Percentiles rank a stretch among this genome's conserved stretches.
Evolutionary conservation across 495 filamentous ascomycete genomes (phyloP).

Genomic region (Tricharina praecox): DNA sequence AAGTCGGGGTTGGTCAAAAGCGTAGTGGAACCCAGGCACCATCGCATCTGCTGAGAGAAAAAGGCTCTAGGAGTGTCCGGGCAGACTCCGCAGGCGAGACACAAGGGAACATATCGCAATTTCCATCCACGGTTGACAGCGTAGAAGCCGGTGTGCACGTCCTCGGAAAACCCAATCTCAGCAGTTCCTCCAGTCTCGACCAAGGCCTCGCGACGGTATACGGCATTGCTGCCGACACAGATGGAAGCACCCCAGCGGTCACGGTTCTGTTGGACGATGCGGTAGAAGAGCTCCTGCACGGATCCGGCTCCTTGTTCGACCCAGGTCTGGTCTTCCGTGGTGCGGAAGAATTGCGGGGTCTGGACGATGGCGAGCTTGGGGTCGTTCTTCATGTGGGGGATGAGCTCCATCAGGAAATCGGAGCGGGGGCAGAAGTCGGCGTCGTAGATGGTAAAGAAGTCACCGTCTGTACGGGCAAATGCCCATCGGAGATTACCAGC

Average conservation of each 20-base stretch:
- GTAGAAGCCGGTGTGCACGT: constrained; percentile 24
- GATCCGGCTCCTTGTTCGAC: constrained; percentile 23
- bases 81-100: constrained; percentile 22
- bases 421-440: constrained; percentile 26
- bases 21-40: constrained; percentile 22
- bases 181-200: constrained; percentile 21
- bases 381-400: constrained; percentile 18
- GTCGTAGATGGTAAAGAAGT: constrained; percentile 27
- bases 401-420: constrained; percentile 23
- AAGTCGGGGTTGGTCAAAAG: constrained; percentile 18
- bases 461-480: constrained; percentile 19
- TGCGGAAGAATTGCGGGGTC: constrained; percentile 25
- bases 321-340: constrained; percentile 20
- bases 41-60: constrained; percentile 26
- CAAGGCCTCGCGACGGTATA: constrained; percentile 22
- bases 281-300: constrained; percentile 21
- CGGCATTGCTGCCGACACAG: constrained; percentile 25
- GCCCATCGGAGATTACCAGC: constrained; percentile 25
- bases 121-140: constrained; percentile 25
- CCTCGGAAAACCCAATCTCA: constrained; percentile 22
- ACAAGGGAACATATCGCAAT: constrained; percentile 23
- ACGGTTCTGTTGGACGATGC: constrained; percentile 23
- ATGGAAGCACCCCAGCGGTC: constrained; percentile 24
- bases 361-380: constrained; percentile 22
- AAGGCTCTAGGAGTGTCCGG: constrained; percentile 24